phyloP scores from a whole-genome alignment of 768 basidiomycete genomes.

The Termitomyces sp. region DNA sequence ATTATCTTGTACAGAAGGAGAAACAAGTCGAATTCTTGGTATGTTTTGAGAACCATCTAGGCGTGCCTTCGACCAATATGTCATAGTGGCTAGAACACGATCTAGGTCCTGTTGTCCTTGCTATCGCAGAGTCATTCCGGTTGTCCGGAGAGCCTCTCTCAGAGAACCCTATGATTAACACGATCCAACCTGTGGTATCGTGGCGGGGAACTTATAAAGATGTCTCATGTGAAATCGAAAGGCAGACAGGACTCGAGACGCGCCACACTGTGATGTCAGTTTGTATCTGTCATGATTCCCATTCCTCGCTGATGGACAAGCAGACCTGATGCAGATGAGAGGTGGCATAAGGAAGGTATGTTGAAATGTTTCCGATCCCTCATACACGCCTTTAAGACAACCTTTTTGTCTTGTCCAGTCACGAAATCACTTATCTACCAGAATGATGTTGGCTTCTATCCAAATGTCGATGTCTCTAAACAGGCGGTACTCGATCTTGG shows the following conservation, averaged over 20 bases:
- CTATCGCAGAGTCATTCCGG: conserved; percentile 8
- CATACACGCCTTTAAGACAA: neutral
- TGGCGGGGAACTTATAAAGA: conserved; percentile 12
- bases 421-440: conserved; percentile 11
- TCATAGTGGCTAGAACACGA: conserved; percentile 11
- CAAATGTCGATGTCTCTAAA: conserved; percentile 1
- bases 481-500: conserved; percentile 5
- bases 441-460: conserved; percentile 9
- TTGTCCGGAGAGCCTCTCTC: neutral
- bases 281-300: neutral
- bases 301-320: neutral
- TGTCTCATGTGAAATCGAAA: conserved; percentile 11
- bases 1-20: conserved; percentile 10
- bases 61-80: neutral
- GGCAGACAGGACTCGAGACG: conserved; percentile 10
- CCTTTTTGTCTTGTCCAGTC: neutral
- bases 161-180: conserved; percentile 8
- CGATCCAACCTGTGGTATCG: conserved; percentile 9
- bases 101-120: conserved; percentile 3
- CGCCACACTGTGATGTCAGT: conserved; percentile 9
- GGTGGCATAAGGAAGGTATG: conserved; percentile 10
- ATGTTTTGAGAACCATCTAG: neutral
- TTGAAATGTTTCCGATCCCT: neutral
- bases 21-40: conserved; percentile 13
- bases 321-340: conserved; percentile 2